Percentiles rank a stretch among this genome's conserved stretches.
These are phyloP conservation scores for Casuarina glauca DNA, from an alignment of 306 rosid species.

Conservation along the genomic window DNA sequence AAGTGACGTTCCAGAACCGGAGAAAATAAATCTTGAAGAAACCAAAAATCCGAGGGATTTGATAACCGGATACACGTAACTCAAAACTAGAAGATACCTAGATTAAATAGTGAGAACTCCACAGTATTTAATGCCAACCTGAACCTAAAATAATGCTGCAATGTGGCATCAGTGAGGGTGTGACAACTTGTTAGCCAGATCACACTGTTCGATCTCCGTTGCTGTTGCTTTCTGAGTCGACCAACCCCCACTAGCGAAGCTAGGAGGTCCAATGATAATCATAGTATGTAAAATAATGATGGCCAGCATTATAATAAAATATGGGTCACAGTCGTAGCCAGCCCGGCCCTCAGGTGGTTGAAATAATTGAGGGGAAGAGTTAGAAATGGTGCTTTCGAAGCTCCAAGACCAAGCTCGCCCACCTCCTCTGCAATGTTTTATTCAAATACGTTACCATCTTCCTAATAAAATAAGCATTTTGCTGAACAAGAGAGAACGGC, in stretches of 20 bases:
- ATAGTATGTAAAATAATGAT: background rate
- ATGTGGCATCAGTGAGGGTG: constrained; percentile 17
- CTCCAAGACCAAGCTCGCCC: constrained; percentile 24
- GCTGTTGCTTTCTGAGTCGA: constrained; percentile 52
- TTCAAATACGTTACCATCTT: constrained; percentile 43
- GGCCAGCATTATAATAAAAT: constrained; percentile 22
- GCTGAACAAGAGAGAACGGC: constrained; percentile 35
- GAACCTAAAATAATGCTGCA: constrained; percentile 27
- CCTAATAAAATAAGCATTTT: constrained; percentile 34
- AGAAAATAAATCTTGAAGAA: background rate
- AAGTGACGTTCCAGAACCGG: background rate
- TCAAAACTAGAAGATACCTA: constrained; percentile 28
- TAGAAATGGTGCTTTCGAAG: constrained; percentile 51
- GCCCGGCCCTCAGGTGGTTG: constrained; percentile 32
- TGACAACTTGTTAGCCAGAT: constrained; percentile 30
- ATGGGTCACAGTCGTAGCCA: constrained; percentile 49
- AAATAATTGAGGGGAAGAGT: constrained; percentile 60
- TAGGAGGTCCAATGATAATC: constrained; percentile 21
- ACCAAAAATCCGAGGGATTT: constrained; percentile 5
- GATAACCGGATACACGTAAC: constrained; percentile 17
- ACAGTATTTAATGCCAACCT: constrained; percentile 27
- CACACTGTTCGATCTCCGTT: constrained; percentile 38
- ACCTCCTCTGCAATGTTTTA: constrained; percentile 22
- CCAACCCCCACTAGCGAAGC: constrained; percentile 32
- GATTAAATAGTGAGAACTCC: background rate